Evolutionary conservation across 2,329 filamentous ascomycete genomes (phyloP).

Genomic region (Pseudocercospora pini-densiflorae): DNA sequence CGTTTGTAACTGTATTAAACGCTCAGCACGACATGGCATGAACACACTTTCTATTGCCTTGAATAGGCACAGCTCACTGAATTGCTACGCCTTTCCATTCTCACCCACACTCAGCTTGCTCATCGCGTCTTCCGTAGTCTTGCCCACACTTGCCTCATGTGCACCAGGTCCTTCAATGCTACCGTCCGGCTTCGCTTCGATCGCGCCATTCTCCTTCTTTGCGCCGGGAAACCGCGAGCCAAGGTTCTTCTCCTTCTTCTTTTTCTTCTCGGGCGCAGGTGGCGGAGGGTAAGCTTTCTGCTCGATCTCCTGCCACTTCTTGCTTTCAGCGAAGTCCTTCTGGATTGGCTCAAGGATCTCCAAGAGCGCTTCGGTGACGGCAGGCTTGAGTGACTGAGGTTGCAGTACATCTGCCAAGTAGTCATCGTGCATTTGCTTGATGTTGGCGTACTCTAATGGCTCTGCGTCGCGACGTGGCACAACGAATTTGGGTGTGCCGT

Average conservation of each 20-base stretch:
- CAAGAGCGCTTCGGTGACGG: slow-evolving; percentile 73
- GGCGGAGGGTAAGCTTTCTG: slow-evolving; percentile 79
- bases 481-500: slow-evolving; percentile 63
- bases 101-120: slow-evolving; percentile 38
- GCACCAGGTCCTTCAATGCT: slow-evolving; percentile 50
- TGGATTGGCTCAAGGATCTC: slow-evolving; percentile 79
- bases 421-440: slow-evolving; percentile 76
- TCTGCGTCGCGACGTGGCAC: slow-evolving; percentile 70
- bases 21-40: not conserved
- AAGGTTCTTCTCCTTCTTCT: slow-evolving; percentile 75
- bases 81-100: slow-evolving; percentile 26
- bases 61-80: slow-evolving; percentile 2
- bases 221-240: slow-evolving; percentile 66
- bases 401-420: slow-evolving; percentile 71
- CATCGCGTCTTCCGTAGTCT: slow-evolving; percentile 46
- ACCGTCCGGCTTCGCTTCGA: slow-evolving; percentile 52
- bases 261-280: slow-evolving; percentile 65
- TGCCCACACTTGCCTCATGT: slow-evolving; percentile 48
- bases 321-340: slow-evolving; percentile 68
- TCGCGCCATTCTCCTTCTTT: slow-evolving; percentile 32
- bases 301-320: slow-evolving; percentile 80
- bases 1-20: not conserved
- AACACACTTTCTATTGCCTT: not conserved
- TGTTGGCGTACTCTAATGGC: slow-evolving; percentile 77
- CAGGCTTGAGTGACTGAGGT: slow-evolving; percentile 87